These are phyloP conservation scores for Boletus sp. DNA, from an alignment of 1,284 basidiomycete genomes.

Conservation along the genomic window DNA sequence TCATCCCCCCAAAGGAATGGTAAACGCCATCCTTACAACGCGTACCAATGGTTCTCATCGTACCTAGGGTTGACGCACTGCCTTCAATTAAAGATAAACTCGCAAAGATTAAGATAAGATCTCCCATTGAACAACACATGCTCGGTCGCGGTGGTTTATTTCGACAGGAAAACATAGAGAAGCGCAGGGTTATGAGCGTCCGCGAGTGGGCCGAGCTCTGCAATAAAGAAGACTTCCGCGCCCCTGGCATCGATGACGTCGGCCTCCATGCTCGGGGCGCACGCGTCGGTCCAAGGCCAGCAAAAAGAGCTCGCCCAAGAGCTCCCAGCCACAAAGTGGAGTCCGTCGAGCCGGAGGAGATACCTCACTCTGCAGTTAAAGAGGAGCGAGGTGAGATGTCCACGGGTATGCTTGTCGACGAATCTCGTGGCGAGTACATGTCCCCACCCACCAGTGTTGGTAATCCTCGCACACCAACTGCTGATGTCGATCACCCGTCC, in stretches of 20 bases:
- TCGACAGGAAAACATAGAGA: slow-evolving; percentile 89
- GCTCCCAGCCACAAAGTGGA: slow-evolving; percentile 16
- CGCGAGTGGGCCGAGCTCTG: slow-evolving; percentile 88
- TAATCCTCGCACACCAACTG: slow-evolving; percentile 20
- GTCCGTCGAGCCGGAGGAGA: slow-evolving; percentile 27
- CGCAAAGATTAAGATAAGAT: slow-evolving; percentile 70
- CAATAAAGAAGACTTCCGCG: slow-evolving; percentile 59
- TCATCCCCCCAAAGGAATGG: slow-evolving; percentile 93
- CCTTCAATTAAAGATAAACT: slow-evolving; percentile 69
- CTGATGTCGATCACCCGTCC: slow-evolving; percentile 9
- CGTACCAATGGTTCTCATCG: slow-evolving; percentile 4
- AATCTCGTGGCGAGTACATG: slow-evolving; percentile 16
- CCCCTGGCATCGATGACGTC: slow-evolving; percentile 66
- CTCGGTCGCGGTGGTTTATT: slow-evolving; percentile 82
- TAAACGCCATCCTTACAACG: slow-evolving; percentile 36
- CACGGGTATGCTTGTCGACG: slow-evolving; percentile 3
- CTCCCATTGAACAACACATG: slow-evolving; percentile 91
- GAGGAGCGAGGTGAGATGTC: slow-evolving; percentile 35
- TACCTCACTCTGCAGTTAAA: slow-evolving; percentile 16
- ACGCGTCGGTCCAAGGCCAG: slow-evolving; percentile 30
- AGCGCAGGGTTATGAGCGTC: slow-evolving; percentile 75
- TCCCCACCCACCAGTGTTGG: slow-evolving; percentile 30
- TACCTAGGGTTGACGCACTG: slow-evolving; percentile 66
- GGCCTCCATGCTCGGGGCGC: slow-evolving; percentile 50
- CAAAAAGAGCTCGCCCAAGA: slow-evolving; percentile 18